phyloP scores from a whole-genome alignment of 75 land plant species.

The Pinus tabuliformis region DNA sequence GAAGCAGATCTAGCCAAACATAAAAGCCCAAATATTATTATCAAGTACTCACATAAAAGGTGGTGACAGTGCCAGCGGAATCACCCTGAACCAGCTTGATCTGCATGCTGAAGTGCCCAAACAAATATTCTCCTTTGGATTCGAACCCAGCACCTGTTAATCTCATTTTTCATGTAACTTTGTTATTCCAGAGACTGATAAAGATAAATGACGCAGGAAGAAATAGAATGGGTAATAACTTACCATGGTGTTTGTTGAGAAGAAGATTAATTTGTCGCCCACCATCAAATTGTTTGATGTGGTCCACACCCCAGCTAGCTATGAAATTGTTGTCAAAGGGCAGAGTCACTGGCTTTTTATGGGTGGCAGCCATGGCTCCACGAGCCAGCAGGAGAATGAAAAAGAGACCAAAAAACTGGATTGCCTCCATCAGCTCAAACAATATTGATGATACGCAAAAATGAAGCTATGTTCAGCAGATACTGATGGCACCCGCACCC shows the following conservation, averaged over 20 bases:
- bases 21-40: not conserved
- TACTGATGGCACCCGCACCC: too few species aligned
- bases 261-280: not conserved
- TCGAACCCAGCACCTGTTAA: conserved; percentile 19
- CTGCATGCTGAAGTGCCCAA: conserved; percentile 21
- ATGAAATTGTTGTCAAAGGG: not conserved
- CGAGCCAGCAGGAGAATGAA: not conserved
- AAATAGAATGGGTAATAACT: not conserved
- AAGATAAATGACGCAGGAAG: not conserved
- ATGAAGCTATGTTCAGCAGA: too few species aligned
- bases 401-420: not conserved
- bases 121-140: conserved; percentile 10
- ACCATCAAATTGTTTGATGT: not conserved
- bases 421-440: not conserved
- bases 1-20: not conserved
- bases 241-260: not conserved
- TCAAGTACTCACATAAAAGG: conserved; percentile 16
- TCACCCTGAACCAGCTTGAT: conserved; percentile 19
- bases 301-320: not conserved
- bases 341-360: not conserved
- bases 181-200: not conserved
- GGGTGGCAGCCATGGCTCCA: conserved; percentile 3
- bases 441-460: too few species aligned
- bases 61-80: conserved; percentile 25
- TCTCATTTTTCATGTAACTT: not conserved